Evolutionary conservation across 495 filamentous ascomycete genomes (phyloP), one percentile per base, ranked within the genome.

Genomic region (Oidiodendron maius): DNA sequence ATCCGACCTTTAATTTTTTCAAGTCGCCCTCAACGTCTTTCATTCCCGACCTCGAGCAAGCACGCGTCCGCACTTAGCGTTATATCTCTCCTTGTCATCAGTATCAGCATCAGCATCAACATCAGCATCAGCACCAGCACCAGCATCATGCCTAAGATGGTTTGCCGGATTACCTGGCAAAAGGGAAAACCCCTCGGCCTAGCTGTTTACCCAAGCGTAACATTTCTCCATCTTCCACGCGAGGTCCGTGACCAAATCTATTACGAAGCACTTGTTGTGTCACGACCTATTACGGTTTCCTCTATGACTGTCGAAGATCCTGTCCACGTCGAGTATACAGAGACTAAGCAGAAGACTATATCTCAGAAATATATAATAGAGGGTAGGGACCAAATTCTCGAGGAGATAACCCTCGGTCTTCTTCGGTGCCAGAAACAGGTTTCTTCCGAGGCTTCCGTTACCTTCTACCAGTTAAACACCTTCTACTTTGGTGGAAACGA

Each of bases 191-290:
- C 46, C 23, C 46, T 50, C 20, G 23, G 46, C 11, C 46, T 50
- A 3, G 23, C 15, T 8, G 35, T 30, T 13, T 41, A 41, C 21
- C 13, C 38, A 13, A 10, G 8, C 24, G 4, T 36, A 32, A 50
- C 46, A 12, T 51, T 51, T 30, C 13, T 40, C 20, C 12, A 23
- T 21, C 32, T 51, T 30, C 48, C 40, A 21, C 30, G 20, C 3
- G 48, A 51, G 40, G 23, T 51, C 36, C 40, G 48, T 9, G 23
- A 51, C 13, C 9, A 38, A 28, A 51, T 51, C 30, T 51, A 51
- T 20, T 32, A 20, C 6, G 5, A 4, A 5, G 11, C 43, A 20
- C 25, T 51, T 4, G 23, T 51, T 8, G n/a, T 15, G 4, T 21
- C 40, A 3, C n/a, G 26, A 9, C 38, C 46, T 3, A 50, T 50